These are phyloP conservation scores for Russula ochroleuca DNA, from an alignment of 768 basidiomycete species.

Conservation along the genomic window DNA sequence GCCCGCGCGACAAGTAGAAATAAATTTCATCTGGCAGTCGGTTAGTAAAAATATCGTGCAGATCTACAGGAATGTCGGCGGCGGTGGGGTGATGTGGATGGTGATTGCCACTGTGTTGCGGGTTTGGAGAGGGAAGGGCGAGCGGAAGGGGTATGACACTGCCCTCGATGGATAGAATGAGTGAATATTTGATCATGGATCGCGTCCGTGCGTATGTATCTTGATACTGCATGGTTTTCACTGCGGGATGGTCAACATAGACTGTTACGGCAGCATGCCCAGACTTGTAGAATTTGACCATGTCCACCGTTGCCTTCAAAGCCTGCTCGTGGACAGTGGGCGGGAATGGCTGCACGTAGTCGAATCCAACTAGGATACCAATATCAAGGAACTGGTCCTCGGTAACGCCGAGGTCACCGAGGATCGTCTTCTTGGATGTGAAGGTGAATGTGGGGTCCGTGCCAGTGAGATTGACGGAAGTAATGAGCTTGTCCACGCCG, in stretches of 20 bases:
- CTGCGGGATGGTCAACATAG: constrained; percentile 74
- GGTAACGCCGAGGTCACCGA: constrained; percentile 58
- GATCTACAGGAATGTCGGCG: constrained; percentile 83
- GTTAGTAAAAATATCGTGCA: constrained; percentile 93
- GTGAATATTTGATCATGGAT: constrained; percentile 86
- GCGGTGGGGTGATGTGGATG: constrained; percentile 68
- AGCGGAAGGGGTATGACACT: constrained; percentile 74
- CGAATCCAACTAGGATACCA: constrained; percentile 86
- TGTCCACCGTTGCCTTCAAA: constrained; percentile 81
- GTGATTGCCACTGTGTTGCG: constrained; percentile 49
- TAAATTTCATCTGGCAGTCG: constrained; percentile 95
- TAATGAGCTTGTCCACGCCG: constrained; percentile 84
- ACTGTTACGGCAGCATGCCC: constrained; percentile 77
- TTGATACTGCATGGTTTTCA: constrained; percentile 71
- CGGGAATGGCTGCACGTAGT: constrained; percentile 75
- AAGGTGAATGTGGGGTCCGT: constrained; percentile 72
- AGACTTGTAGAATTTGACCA: constrained; percentile 90
- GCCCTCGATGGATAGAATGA: constrained; percentile 87
- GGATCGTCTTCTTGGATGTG: constrained; percentile 72
- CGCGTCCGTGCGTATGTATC: constrained; percentile 88
- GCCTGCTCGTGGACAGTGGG: constrained; percentile 77
- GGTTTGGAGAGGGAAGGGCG: constrained; percentile 50
- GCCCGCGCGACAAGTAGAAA: constrained; percentile 91
- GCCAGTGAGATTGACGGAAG: constrained; percentile 72
- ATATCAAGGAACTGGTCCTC: constrained; percentile 96